Base-by-base conservation (phyloP, 768 basidiomycete genomes). In the Mycena kentingensis region DNA sequence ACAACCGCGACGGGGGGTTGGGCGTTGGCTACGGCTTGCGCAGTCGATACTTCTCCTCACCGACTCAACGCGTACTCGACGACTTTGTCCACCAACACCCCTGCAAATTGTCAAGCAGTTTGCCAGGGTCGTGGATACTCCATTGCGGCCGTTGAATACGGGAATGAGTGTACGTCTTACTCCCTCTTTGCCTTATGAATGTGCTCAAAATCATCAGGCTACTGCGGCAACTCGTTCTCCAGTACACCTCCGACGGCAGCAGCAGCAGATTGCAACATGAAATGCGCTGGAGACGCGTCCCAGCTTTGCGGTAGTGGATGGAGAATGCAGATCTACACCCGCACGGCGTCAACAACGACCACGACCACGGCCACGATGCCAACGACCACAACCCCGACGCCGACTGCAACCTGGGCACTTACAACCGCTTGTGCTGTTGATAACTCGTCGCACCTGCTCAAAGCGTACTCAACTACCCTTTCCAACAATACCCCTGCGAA, bases 101-200 rank as follows among this genome's bases (percentile, higher is more conserved):
- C 57, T 36, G 59, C 60, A 19, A 38, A 28, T 1, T 74, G 73
- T 53, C 54, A 66, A 32, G 27, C 61, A 31, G 62, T 60, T 16
- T 75, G 74, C 57, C 46, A 57, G 1, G 29, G 51, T 24, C 55
- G 62, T 45, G 65, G 66, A 19, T 69, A 63, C 66, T 46, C 55
- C 6, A 54, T 66, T 35, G 71, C 71, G 24, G 73, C 70, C 24
- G 37, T 69, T 32, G 67, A 72, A 58, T 69, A 62, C 58, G 57
- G 64, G 46, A 42, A 49, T 26, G 65, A 72, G 51, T 70, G 70
- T 57, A 69, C 64, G 60, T 72, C 70, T 60, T 39, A 8, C 11
- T 47, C 39, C 21, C n/a, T n/a, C n/a, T n/a, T n/a, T n/a, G n/a
- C n/a, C n/a, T n/a, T n/a, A n/a, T n/a, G n/a, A n/a, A n/a, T n/a